A percentile compares a stretch with the other conserved stretches of the same genome.
phyloP scores from a whole-genome alignment of 2,329 filamentous ascomycete species.

The Pseudogymnoascus sp. region DNA sequence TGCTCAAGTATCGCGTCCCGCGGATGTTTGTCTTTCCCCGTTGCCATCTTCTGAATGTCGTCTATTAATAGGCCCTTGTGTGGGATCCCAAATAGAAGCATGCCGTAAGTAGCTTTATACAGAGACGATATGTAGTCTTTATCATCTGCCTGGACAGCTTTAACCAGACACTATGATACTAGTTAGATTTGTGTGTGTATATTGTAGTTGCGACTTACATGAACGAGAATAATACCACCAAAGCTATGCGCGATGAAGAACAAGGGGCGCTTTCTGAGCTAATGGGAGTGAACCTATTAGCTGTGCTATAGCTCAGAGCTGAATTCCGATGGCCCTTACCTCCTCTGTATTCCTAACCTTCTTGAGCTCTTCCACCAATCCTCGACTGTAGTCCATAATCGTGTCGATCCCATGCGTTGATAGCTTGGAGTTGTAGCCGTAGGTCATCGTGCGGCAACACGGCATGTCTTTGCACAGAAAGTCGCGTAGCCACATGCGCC shows the following conservation, averaged over 20 bases:
- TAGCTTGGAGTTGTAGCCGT: slow-evolving; percentile 32
- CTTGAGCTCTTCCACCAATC: slow-evolving; percentile 22
- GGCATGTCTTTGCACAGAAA: slow-evolving; percentile 27
- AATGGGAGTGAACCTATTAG: slow-evolving; percentile 9
- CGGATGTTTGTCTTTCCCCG: slow-evolving; percentile 10
- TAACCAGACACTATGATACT: slow-evolving; percentile 8
- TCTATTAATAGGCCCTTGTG: slow-evolving; percentile 26
- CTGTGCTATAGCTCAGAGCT: background rate
- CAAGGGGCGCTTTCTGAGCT: slow-evolving; percentile 29
- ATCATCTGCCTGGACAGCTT: slow-evolving; percentile 28
- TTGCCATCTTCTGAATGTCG: slow-evolving; percentile 21
- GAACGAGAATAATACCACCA: slow-evolving; percentile 35
- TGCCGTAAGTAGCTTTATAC: slow-evolving; percentile 31
- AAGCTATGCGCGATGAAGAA: slow-evolving; percentile 37
- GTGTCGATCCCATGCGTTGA: slow-evolving; percentile 19
- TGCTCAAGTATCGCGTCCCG: slow-evolving; percentile 13
- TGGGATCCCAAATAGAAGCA: slow-evolving; percentile 33
- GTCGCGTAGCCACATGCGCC: slow-evolving; percentile 28
- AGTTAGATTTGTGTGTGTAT: background rate
- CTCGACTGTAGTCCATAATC: slow-evolving; percentile 15
- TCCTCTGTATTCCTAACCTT: slow-evolving; percentile 20
- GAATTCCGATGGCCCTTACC: slow-evolving; percentile 12
- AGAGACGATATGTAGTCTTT: slow-evolving; percentile 20
- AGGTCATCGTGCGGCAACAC: slow-evolving; percentile 28
- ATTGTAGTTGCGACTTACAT: slow-evolving; percentile 22